Base-by-base conservation (phyloP, 371 early-diverging fungal species). In the Rhizopus microsporus region DNA sequence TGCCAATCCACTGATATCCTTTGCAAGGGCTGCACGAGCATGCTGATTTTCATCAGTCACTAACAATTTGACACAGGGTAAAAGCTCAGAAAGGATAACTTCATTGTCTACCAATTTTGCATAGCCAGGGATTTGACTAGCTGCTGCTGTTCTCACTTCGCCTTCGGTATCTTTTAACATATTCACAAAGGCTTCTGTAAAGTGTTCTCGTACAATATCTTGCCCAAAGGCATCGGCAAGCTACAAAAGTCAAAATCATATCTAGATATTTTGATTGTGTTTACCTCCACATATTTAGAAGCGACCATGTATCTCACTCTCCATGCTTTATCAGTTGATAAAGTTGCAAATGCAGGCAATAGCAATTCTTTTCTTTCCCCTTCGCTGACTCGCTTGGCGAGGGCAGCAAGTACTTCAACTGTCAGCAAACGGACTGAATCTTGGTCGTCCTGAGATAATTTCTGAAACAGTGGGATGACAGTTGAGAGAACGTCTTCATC, bases 291-390 rank as follows among this genome's bases (percentile, higher is more conserved):
- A 79, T 95, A 95, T 80, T 96, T 94, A 54, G 96, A 94, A 4
- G 97, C 98, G 74, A 96, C 89, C 94, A 96, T 96, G 70, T 97
- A 99, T 47, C 97, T 84, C 37, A 99, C 97, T 63, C 99, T 86
- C 99, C 99, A 99, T 48, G 94, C 93, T 70, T 93, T 95, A 78
- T 99, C 99, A 17, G 82, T 75, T 49, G 89, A 90, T 75, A 97
- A 78, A 37, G 75, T 75, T 50, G 88, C 83, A 50, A 98, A 83
- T 39, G 84, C 76, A 56, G 84, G 82, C 45, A 93, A 71, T 56
- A 96, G 75, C 59, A 88, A 82, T 35, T 83, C 75, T 69, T 86
- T 89, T 65, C 76, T 82, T 71, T 94, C 91, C 30, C 91, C 93
- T 3, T 80, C 77, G 43, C 84, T 78, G 39, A 97, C 80, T 13